phyloP scores from a whole-genome alignment of 2,329 filamentous ascomycete genomes.

The Colletotrichum sp. region DNA sequence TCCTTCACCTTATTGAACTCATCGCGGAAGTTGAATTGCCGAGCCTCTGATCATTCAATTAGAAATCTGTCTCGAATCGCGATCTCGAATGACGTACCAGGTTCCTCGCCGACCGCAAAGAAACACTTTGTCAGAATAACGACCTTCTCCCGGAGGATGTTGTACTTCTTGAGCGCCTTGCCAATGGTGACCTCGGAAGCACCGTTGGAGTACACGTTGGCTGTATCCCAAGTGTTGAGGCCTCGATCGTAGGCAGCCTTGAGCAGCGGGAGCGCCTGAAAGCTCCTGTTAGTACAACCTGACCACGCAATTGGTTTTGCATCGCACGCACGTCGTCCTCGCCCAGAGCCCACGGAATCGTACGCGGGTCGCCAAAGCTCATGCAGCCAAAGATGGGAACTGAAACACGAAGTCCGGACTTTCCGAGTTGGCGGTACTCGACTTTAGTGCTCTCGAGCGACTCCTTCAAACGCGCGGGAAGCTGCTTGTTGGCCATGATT shows the following conservation, averaged over 20 bases:
- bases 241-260: conserved; percentile 68
- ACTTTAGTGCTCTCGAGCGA: conserved; percentile 41
- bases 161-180: conserved; percentile 64
- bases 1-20: conserved; percentile 28
- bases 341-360: conserved; percentile 60
- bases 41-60: conserved; percentile 1
- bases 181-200: conserved; percentile 58
- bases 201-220: conserved; percentile 62
- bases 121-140: conserved; percentile 63
- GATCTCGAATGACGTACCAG: conserved; percentile 27
- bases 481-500: conserved; percentile 8
- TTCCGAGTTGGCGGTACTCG: conserved; percentile 60
- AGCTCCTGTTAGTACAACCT: background rate
- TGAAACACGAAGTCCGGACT: conserved; percentile 66
- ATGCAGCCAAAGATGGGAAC: conserved; percentile 69
- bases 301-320: background rate
- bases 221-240: conserved; percentile 64
- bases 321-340: conserved; percentile 48
- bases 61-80: rapidly evolving
- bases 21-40: conserved; percentile 25
- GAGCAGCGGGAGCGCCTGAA: conserved; percentile 58
- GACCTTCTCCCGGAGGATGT: conserved; percentile 60
- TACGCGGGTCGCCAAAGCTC: conserved; percentile 60
- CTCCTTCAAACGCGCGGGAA: conserved; percentile 22
- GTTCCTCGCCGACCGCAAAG: conserved; percentile 52